phyloP scores from a whole-genome alignment of 2,329 filamentous ascomycete species.

The Hansfordia pulvinata region DNA sequence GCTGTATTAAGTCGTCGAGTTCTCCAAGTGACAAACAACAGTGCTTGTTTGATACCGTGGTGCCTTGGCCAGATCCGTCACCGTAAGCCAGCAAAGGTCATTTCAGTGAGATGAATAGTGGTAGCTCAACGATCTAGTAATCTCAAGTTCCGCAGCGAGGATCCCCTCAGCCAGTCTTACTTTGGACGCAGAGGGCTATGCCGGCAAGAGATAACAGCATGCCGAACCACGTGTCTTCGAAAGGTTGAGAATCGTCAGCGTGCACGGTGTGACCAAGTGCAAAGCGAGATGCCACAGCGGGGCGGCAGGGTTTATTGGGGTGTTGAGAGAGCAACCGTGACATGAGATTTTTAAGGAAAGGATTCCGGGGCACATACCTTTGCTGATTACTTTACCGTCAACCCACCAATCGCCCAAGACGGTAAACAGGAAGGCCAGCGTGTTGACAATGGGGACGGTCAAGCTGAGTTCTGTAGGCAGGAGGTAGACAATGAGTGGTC shows the following conservation, averaged over 20 bases:
- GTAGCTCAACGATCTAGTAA: too few species aligned
- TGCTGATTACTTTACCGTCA: constrained; percentile 78
- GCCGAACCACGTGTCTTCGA: constrained; percentile 67
- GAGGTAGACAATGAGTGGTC: not conserved
- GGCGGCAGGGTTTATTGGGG: too few species aligned
- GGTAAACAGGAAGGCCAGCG: constrained; percentile 88
- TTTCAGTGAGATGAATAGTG: too few species aligned
- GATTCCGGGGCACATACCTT: constrained; percentile 39
- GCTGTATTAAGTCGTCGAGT: too few species aligned
- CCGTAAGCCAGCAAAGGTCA: too few species aligned
- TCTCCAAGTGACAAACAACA: too few species aligned
- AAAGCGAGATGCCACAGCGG: too few species aligned
- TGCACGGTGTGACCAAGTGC: not conserved
- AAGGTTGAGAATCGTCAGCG: not conserved
- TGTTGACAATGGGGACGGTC: constrained; percentile 91
- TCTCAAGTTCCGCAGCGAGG: not conserved
- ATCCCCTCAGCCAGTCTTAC: constrained; percentile 31
- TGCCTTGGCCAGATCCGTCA: too few species aligned
- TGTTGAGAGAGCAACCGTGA: not conserved
- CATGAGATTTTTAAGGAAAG: not conserved
- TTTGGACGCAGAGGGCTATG: constrained; percentile 73
- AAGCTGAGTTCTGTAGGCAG: constrained; percentile 61
- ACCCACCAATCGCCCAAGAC: constrained; percentile 92
- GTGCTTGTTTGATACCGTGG: too few species aligned
- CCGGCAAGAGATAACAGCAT: constrained; percentile 68